phyloP scores from a whole-genome alignment of 192 early-diverging fungal species.

The Blastocladiella britannica region DNA sequence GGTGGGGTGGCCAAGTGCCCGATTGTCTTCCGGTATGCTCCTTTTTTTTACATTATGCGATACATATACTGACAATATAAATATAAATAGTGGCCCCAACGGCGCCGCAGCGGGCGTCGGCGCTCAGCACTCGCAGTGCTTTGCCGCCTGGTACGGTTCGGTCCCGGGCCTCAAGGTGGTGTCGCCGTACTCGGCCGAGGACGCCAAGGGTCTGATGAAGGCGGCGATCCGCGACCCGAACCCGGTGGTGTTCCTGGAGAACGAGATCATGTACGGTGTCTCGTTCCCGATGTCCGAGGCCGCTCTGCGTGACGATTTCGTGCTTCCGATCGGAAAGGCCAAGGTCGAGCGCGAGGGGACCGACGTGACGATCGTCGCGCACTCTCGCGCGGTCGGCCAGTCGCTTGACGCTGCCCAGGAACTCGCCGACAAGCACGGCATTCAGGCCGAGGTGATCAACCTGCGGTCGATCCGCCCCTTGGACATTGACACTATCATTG shows the following conservation, averaged over 20 bases:
- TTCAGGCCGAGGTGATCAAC: constrained; percentile 83
- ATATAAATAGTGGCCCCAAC: constrained; percentile 97
- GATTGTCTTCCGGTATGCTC: constrained; percentile 95
- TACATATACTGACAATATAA: too few relatives aligned
- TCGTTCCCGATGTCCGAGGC: constrained; percentile 66
- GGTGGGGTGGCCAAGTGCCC: constrained; percentile 69
- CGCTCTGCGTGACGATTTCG: constrained; percentile 55
- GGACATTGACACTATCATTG: constrained; percentile 75
- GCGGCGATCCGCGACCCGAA: constrained; percentile 94
- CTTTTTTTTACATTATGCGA: too few relatives aligned
- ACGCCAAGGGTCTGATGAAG: constrained; percentile 93
- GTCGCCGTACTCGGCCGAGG: constrained; percentile 85
- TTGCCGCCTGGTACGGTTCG: constrained; percentile 93
- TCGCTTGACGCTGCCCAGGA: constrained; percentile 69
- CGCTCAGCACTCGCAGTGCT: constrained; percentile 98
- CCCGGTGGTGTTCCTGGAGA: constrained; percentile 88
- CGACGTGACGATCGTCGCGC: constrained; percentile 82
- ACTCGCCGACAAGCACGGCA: constrained; percentile 56
- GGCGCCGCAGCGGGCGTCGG: constrained; percentile 91
- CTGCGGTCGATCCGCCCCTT: constrained; percentile 91
- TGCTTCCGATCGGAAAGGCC: constrained; percentile 86
- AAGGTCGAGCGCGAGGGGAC: constrained; percentile 63
- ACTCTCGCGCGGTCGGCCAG: constrained; percentile 74
- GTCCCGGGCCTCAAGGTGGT: constrained; percentile 95
- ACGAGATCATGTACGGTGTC: constrained; percentile 93